These are phyloP conservation scores for Hypoxylon sp. DNA, from an alignment of 2,329 filamentous ascomycete species.

Conservation along the genomic window DNA sequence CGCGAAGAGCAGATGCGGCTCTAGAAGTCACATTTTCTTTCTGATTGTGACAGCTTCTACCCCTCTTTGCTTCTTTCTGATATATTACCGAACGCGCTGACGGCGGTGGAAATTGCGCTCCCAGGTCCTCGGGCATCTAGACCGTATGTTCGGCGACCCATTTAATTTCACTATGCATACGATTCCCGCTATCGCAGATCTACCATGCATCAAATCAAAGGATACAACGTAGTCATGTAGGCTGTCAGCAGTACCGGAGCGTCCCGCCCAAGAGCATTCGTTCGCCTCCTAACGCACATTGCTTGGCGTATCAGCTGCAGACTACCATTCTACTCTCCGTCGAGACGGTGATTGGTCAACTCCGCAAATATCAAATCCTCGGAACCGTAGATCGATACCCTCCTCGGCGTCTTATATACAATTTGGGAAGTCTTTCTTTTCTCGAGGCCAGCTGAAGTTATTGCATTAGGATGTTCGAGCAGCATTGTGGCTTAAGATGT, in stretches of 20 bases:
- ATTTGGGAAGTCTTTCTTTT: slow-evolving; percentile 32
- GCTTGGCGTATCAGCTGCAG: slow-evolving; percentile 38
- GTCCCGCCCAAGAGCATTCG: slow-evolving; percentile 26
- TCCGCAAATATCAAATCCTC: slow-evolving; percentile 26
- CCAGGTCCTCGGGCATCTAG: slow-evolving; percentile 30
- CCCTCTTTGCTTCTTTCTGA: slow-evolving; percentile 12
- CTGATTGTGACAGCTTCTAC: neutral
- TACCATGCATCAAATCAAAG: slow-evolving; percentile 35
- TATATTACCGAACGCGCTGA: slow-evolving; percentile 17
- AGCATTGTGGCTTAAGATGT: slow-evolving; percentile 30
- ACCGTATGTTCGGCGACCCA: slow-evolving; percentile 30
- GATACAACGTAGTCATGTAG: slow-evolving; percentile 27
- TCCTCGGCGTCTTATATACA: slow-evolving; percentile 22
- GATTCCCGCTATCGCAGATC: slow-evolving; percentile 25
- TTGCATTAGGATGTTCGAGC: slow-evolving; percentile 19
- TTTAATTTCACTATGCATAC: slow-evolving; percentile 21
- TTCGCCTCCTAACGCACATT: slow-evolving; percentile 17
- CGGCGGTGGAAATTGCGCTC: slow-evolving; percentile 28
- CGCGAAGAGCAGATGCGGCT: neutral
- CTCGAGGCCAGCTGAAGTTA: slow-evolving; percentile 32
- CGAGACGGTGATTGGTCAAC: slow-evolving; percentile 24
- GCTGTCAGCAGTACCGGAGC: slow-evolving; percentile 18
- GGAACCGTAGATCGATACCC: slow-evolving; percentile 35
- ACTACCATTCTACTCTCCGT: slow-evolving; percentile 18
- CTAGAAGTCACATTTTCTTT: slow-evolving; percentile 17